phyloP scores from a whole-genome alignment of 1,139 yeast genomes.

The Pichia sp. region DNA sequence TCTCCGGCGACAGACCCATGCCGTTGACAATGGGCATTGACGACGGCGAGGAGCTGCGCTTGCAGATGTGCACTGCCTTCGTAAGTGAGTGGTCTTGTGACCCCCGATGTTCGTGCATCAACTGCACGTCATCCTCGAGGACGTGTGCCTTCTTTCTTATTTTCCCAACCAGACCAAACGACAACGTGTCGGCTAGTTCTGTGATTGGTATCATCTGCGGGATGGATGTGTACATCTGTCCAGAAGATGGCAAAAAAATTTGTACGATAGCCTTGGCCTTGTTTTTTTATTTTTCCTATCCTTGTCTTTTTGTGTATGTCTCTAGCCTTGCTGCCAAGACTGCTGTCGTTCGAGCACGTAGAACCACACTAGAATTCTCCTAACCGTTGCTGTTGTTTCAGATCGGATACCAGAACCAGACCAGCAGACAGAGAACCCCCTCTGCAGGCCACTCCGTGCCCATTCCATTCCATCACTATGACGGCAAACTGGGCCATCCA shows the following conservation, averaged over 20 bases:
- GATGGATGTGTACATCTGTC: neutral
- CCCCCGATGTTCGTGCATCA: neutral
- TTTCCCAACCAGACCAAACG: constrained; percentile 27
- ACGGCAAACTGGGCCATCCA: neutral
- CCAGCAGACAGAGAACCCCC: no score
- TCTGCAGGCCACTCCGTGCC: no score
- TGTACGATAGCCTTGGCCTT: neutral
- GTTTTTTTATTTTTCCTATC: neutral
- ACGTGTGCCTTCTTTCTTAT: constrained; percentile 22
- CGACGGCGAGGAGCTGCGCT: neutral
- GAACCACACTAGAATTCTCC: no score
- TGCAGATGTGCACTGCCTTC: neutral
- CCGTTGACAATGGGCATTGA: neutral
- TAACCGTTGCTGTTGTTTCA: no score
- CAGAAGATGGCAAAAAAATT: neutral
- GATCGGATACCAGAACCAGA: no score
- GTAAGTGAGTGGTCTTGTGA: neutral
- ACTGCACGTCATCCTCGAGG: constrained; percentile 11
- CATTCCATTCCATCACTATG: neutral
- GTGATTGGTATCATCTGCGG: constrained; percentile 9
- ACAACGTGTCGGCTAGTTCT: constrained; percentile 23
- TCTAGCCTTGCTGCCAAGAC: neutral
- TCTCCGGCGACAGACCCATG: neutral
- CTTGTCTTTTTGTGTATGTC: neutral
- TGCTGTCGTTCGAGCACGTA: neutral